Percentiles rank a stretch among this genome's conserved stretches.
These are phyloP conservation scores for Lathyrus oleraceus DNA, from an alignment of 306 rosid species.

Conservation along the genomic window DNA sequence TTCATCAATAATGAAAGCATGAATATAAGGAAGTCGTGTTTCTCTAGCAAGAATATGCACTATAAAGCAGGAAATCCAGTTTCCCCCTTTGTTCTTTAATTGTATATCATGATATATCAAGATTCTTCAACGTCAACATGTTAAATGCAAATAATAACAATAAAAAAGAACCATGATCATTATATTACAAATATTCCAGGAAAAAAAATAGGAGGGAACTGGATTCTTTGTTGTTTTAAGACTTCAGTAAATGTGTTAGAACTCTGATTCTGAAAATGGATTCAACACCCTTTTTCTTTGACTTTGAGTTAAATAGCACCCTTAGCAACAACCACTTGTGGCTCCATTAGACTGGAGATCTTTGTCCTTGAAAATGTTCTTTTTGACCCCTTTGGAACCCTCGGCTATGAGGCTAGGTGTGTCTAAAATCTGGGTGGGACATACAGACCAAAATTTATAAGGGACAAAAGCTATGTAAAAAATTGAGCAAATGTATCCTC, in stretches of 20 bases:
- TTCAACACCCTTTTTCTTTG: conserved; percentile 28
- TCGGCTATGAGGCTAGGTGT: conserved; percentile 91
- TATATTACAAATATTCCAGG: conserved; percentile 34
- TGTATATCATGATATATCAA: conserved; percentile 29
- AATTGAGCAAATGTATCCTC: conserved; percentile 8
- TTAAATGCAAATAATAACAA: conserved; percentile 26
- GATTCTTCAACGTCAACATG: conserved; percentile 23
- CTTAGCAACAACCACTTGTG: conserved; percentile 79
- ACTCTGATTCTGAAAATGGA: conserved; percentile 32
- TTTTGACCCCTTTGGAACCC: conserved; percentile 76
- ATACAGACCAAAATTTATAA: conserved; percentile 14
- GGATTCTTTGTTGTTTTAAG: conserved; percentile 6
- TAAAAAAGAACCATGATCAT: conserved; percentile 13
- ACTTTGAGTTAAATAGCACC: conserved; percentile 19
- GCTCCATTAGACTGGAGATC: conserved; percentile 56
- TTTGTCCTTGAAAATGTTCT: conserved; percentile 81
- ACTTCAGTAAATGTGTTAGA: conserved; percentile 25
- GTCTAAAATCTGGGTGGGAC: conserved; percentile 70
- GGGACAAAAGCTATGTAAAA: neutral
- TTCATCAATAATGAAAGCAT: too few relatives aligned
- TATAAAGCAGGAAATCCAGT: too few relatives aligned
- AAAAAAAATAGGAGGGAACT: conserved; percentile 21
- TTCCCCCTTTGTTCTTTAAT: too few relatives aligned
- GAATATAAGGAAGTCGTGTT: too few relatives aligned
- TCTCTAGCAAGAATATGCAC: too few relatives aligned